phyloP scores from a whole-genome alignment of 2,329 filamentous ascomycete species.

The Penicillium sp. region DNA sequence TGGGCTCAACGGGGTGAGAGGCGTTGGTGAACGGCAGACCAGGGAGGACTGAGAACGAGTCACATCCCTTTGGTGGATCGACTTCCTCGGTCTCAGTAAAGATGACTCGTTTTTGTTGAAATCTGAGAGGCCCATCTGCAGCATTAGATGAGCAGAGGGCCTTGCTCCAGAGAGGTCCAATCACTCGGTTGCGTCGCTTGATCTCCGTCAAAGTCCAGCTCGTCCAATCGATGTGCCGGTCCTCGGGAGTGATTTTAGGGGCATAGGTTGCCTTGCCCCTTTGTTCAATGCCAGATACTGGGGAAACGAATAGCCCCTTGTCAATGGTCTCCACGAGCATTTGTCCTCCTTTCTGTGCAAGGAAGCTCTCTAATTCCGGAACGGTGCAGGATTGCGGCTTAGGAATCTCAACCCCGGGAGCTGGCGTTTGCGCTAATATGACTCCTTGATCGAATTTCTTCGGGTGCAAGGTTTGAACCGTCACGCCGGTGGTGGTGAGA shows the following conservation, averaged over 20 bases:
- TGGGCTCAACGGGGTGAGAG: slow-evolving; percentile 25
- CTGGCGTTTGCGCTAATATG: slow-evolving; percentile 66
- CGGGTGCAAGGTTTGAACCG: slow-evolving; percentile 80
- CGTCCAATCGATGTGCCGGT: slow-evolving; percentile 61
- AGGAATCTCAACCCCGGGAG: slow-evolving; percentile 53
- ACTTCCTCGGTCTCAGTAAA: slow-evolving; percentile 37
- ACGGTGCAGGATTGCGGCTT: slow-evolving; percentile 49
- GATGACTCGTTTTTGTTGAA: slow-evolving; percentile 37
- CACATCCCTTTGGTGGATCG: slow-evolving; percentile 24
- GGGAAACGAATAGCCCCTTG: slow-evolving; percentile 61
- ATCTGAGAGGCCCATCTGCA: slow-evolving; percentile 17
- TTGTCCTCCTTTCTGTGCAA: slow-evolving; percentile 63
- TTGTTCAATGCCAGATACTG: slow-evolving; percentile 40
- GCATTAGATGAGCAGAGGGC: slow-evolving; percentile 27
- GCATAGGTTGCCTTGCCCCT: slow-evolving; percentile 52
- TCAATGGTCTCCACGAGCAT: slow-evolving; percentile 67
- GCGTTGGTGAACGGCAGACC: slow-evolving; percentile 38
- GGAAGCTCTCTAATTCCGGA: slow-evolving; percentile 49
- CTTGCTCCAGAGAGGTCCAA: slow-evolving; percentile 64
- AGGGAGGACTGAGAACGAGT: slow-evolving; percentile 30
- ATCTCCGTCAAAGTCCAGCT: slow-evolving; percentile 55
- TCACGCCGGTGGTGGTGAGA: slow-evolving; percentile 64
- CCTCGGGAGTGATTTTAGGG: slow-evolving; percentile 65
- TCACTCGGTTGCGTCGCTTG: slow-evolving; percentile 53
- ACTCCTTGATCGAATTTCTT: slow-evolving; percentile 72